A percentile compares a stretch with the other conserved stretches of the same genome.
These are phyloP conservation scores for Xenoacremonium recifei DNA, from an alignment of 2,329 filamentous ascomycete genomes.

Conservation along the genomic window DNA sequence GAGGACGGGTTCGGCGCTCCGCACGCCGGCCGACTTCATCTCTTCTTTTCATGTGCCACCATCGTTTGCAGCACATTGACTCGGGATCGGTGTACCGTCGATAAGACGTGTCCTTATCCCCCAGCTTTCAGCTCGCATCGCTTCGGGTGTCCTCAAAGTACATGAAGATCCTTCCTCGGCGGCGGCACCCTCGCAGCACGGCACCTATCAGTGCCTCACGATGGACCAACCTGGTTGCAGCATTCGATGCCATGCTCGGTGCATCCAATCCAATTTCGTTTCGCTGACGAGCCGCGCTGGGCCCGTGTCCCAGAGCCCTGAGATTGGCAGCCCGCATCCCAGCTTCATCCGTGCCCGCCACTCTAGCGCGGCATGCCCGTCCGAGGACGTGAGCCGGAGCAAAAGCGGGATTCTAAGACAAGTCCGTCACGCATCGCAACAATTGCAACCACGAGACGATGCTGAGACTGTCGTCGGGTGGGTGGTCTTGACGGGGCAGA, in stretches of 20 bases:
- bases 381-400: too few relatives aligned
- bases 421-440: constrained; percentile 22
- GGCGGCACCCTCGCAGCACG: too few relatives aligned
- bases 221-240: not conserved
- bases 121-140: not conserved
- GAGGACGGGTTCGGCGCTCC: too few relatives aligned
- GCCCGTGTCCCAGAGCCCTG: constrained; percentile 1
- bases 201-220: not conserved
- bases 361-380: constrained; percentile 15
- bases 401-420: constrained; percentile 27
- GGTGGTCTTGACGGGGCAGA: too few relatives aligned
- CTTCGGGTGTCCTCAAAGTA: too few relatives aligned
- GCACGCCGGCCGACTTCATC: too few relatives aligned
- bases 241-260: not conserved
- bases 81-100: too few relatives aligned
- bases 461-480: not conserved
- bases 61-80: too few relatives aligned
- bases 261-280: constrained; percentile 9
- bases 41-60: too few relatives aligned
- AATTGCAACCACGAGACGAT: constrained; percentile 24
- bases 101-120: not conserved
- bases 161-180: too few relatives aligned
- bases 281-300: constrained; percentile 8
- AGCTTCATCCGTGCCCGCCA: constrained; percentile 5
- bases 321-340: not conserved